Percentiles rank a stretch among this genome's conserved stretches.
Evolutionary conservation across 2,329 filamentous ascomycete genomes (phyloP).

Genomic region (Alternaria sp.): DNA sequence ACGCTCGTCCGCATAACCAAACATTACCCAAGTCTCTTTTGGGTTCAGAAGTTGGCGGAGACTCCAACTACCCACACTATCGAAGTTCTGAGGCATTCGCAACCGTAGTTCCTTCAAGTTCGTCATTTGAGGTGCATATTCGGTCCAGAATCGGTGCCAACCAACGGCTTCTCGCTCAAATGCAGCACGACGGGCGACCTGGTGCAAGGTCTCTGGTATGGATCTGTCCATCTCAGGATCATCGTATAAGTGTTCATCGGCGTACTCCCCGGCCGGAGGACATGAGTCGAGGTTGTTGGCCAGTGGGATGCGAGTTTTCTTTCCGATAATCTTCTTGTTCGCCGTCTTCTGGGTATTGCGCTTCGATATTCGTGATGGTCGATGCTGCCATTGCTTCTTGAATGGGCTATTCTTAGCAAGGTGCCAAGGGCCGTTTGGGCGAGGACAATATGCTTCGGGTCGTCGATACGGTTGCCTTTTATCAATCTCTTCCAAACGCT

Average conservation of each 20-base stretch:
- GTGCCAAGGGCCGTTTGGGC: conserved; percentile 18
- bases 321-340: background rate
- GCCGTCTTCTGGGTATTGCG: conserved; percentile 2
- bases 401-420: conserved; percentile 10
- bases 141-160: conserved; percentile 40
- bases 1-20: conserved; percentile 29
- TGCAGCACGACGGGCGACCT: conserved; percentile 25
- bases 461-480: conserved; percentile 8
- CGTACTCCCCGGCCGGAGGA: conserved; percentile 27
- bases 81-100: conserved; percentile 35
- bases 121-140: conserved; percentile 26
- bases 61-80: conserved; percentile 24
- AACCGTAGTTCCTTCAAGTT: conserved; percentile 26
- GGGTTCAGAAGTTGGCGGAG: conserved; percentile 28
- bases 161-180: conserved; percentile 33
- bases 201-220: conserved; percentile 13
- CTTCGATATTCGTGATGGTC: conserved; percentile 4
- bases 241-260: background rate
- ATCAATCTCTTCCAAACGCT: conserved; percentile 26
- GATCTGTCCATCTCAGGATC: conserved; percentile 11
- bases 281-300: conserved; percentile 11
- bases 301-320: conserved; percentile 6
- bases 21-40: conserved; percentile 28
- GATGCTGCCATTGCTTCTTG: conserved; percentile 3
- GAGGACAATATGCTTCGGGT: conserved; percentile 20